Base-by-base conservation (phyloP, 768 basidiomycete genomes). In the Lentinula edodes region DNA sequence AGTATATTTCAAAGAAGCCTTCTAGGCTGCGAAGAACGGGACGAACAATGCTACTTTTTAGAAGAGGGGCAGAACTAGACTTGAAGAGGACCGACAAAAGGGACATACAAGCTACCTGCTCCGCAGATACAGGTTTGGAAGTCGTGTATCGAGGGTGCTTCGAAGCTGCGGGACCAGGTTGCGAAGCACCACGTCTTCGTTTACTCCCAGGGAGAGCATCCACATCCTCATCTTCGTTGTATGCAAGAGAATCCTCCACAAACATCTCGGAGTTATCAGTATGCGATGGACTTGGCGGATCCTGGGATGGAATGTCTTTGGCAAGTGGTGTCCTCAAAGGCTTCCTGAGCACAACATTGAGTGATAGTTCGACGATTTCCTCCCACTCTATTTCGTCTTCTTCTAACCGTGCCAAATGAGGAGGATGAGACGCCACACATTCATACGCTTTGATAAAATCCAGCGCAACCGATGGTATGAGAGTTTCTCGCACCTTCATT, bases 401-500 rank as follows among this genome's bases (percentile, higher is more conserved):
- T 9, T 84, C 84, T 56, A 95, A 68, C 66, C 89, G 85, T 48
- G 95, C 90, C 60, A 95, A 76, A 73, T 98, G 95, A 2, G 93
- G 88, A 2, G 75, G 70, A 71, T 85, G 88, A 61, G 76, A 75
- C 56, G 92, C 74, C 8, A 98, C 69, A 61, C 75, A 77, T 60
- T 83, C 83, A 53, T 97, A 76, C 0, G 89, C 80, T 70, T 95
- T 95, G 60, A 89, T 78, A 71, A 93, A 95, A 71, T 95, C 86
- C 64, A 91, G 73, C 10, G 91, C 86, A 3, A 93, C 79, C 0
- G 87, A 84, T 3, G 76, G 68, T 62, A 88, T 79, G 13, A 97
- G 74, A 39, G 77, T 69, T 41, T 79, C 77, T 20, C 78, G 75
- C 66, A 84, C 67, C 4, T 84, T 75, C 55, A 94, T 79, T 53